A percentile compares a stretch with the other conserved stretches of the same genome.
phyloP scores from a whole-genome alignment of 495 filamentous ascomycete genomes.

The Penicillium chermesinum region DNA sequence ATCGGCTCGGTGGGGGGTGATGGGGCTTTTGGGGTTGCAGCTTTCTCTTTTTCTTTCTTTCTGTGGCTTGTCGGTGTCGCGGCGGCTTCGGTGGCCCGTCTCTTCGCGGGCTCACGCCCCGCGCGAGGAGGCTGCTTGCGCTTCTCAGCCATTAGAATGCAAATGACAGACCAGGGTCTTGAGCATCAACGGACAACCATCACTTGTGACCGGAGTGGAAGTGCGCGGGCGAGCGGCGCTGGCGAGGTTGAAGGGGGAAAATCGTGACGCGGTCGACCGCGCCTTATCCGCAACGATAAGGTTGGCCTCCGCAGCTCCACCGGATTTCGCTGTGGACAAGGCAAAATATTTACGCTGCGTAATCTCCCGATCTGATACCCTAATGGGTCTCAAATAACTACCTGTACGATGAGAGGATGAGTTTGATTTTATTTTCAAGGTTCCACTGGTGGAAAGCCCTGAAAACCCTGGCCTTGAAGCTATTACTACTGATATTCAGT shows the following conservation, averaged over 20 bases:
- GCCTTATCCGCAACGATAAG: slow-evolving; percentile 10
- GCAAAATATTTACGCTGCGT: too few relatives aligned
- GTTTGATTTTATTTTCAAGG: too few relatives aligned
- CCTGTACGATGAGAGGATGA: too few relatives aligned
- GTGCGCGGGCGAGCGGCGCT: not conserved
- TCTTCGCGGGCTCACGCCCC: slow-evolving; percentile 44
- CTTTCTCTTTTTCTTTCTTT: slow-evolving; percentile 35
- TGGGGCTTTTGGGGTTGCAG: slow-evolving; percentile 33
- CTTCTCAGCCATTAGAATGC: slow-evolving; percentile 40
- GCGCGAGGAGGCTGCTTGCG: slow-evolving; percentile 41
- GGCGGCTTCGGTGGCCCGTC: slow-evolving; percentile 41
- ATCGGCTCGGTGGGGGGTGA: slow-evolving; percentile 31
- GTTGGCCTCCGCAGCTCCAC: not conserved
- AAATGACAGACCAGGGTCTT: not conserved
- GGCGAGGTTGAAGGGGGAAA: slow-evolving; percentile 17
- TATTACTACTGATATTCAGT: too few relatives aligned
- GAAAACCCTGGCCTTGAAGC: too few relatives aligned
- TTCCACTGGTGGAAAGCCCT: too few relatives aligned
- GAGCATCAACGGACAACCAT: slow-evolving; percentile 2
- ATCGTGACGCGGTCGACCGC: slow-evolving; percentile 23
- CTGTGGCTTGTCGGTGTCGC: slow-evolving; percentile 17
- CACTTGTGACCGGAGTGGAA: not conserved
- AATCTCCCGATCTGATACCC: too few relatives aligned
- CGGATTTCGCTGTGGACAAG: too few relatives aligned
- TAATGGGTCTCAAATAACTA: too few relatives aligned